Base-by-base conservation (phyloP, 169 alveolate genomes). In the Fabrea salina region DNA sequence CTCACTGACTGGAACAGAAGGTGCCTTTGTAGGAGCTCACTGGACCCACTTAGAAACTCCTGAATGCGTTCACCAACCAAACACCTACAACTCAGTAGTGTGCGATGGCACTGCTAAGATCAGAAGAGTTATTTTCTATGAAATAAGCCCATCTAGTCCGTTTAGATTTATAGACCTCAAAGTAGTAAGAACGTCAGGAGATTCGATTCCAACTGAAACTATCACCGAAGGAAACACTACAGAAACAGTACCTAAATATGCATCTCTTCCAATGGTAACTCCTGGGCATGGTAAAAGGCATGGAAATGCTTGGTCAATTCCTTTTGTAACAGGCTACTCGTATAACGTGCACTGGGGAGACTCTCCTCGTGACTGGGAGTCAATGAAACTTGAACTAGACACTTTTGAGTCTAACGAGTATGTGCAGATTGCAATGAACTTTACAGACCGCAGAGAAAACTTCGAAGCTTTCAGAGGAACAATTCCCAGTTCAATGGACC, bases 321-420 rank as follows among this genome's bases (percentile, higher is more conserved):
- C 79, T 1, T 25, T 70, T 0, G 79, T 70, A 0, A 30, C 75
- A 7, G 67, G 77, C 47, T 82, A 70, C 35, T 70, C 67, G 50
- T 39, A 57, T 49, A 72, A 58, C 30, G 51, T 68, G 19, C 37
- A 67, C 27, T 58, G 57, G 56, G 86, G 79, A 71, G 0, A 43
- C 16, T 56, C 50, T 54, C 78, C 79, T 40, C 61, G 51, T 32
- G 82, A 54, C 27, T 68, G 64, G 78, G 19, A 4, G 0, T 8
- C 8, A 0, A 19, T 70, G 67, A 39, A 19, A 25, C 27, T 70
- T n/a, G 25, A 50, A 4, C 4, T 4, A 22, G 67, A 27, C 22
- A 19, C 25, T 19, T 70, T 70, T 33, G 67, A 70, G 8, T 39
- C 37, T 49, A 5, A 58, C 53, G 2, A 58, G 33, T 43, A 66